Percentiles rank a stretch among this genome's conserved stretches.
These are phyloP conservation scores for Mucor piriformis DNA, from an alignment of 371 early-diverging fungal genomes.

Conservation along the genomic window DNA sequence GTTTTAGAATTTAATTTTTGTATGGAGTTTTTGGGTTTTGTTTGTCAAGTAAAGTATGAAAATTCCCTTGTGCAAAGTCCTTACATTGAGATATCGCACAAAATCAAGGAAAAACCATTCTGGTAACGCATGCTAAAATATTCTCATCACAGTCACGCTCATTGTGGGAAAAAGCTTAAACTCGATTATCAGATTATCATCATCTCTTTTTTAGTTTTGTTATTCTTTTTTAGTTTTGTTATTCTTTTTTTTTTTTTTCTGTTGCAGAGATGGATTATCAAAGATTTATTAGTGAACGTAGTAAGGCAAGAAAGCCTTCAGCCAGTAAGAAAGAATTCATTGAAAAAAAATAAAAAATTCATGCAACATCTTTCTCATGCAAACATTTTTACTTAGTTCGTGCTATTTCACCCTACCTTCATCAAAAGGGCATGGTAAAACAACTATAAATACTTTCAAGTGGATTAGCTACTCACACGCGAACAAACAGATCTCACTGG, in stretches of 20 bases:
- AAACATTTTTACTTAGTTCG: slow-evolving; percentile 19
- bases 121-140: no score
- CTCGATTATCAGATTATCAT: background rate
- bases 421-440: slow-evolving; percentile 47
- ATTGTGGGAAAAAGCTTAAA: background rate
- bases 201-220: no score
- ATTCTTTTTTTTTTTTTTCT: background rate
- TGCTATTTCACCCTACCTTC: slow-evolving; percentile 36
- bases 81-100: no score
- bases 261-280: slow-evolving; percentile 30
- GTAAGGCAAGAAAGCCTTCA: slow-evolving; percentile 45
- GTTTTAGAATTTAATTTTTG: no score
- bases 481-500: slow-evolving; percentile 70
- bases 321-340: slow-evolving; percentile 33
- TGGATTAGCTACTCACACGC: no score
- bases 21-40: no score
- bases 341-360: background rate
- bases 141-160: background rate
- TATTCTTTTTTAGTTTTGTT: background rate
- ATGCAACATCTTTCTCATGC: background rate
- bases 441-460: no score
- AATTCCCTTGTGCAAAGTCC: no score
- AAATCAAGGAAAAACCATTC: no score
- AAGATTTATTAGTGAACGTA: slow-evolving; percentile 39
- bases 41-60: no score